Conservation (phyloP, 2,329 filamentous ascomycete genomes). For the Verticillium alfalfae region DNA sequence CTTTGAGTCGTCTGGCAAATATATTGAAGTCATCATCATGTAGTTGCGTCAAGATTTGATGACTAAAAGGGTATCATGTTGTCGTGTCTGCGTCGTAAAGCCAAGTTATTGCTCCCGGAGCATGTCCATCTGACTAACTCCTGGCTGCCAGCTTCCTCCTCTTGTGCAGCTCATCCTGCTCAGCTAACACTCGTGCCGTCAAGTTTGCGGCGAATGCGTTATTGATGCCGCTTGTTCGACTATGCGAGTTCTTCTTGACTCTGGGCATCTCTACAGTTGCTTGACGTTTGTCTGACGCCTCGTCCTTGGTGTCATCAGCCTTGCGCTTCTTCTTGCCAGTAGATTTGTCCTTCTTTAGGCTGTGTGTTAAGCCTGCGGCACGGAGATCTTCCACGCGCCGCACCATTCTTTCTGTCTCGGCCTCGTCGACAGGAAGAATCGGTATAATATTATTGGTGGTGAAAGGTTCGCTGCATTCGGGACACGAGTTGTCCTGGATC, state of each 20-base stretch:
- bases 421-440: conserved; percentile 66
- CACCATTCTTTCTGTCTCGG: conserved; percentile 64
- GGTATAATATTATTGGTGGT: conserved; percentile 72
- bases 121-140: background rate
- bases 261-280: conserved; percentile 8
- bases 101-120: background rate
- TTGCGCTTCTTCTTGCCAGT: conserved; percentile 68
- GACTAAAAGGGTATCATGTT: background rate
- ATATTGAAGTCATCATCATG: background rate
- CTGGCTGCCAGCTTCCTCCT: conserved; percentile 56
- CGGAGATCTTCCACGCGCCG: conserved; percentile 64
- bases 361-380: conserved; percentile 72
- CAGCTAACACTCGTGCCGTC: conserved; percentile 79
- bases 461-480: conserved; percentile 73
- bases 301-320: conserved; percentile 35
- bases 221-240: conserved; percentile 64
- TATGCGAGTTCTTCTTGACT: conserved; percentile 24
- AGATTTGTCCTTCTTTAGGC: conserved; percentile 73
- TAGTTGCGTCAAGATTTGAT: background rate
- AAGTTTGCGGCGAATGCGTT: conserved; percentile 80
- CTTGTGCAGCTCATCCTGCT: conserved; percentile 80
- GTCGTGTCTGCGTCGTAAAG: background rate
- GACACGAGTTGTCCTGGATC: conserved; percentile 58
- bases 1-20: conserved; percentile 38
- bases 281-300: conserved; percentile 15